Conservation (phyloP, 2,329 filamentous ascomycete genomes). For the Alternaria arborescens region DNA sequence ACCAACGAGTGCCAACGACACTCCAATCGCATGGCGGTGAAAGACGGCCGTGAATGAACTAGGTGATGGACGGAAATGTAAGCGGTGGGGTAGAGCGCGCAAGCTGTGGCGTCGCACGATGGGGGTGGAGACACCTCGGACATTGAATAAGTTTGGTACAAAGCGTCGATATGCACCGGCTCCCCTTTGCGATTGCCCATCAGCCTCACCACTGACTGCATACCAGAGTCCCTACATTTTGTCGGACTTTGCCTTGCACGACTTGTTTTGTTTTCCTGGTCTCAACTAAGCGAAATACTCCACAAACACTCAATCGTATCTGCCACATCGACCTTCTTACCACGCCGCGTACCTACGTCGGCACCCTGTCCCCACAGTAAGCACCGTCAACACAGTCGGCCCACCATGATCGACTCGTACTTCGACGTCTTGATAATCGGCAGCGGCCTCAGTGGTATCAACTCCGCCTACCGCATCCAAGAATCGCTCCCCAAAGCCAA, state of each 20-base stretch:
- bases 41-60: not conserved
- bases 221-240: not conserved
- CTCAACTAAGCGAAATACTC: no score
- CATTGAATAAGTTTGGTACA: not conserved
- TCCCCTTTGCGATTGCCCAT: slow-evolving; percentile 4
- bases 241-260: not conserved
- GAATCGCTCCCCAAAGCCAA: slow-evolving; percentile 62
- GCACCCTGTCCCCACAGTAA: not conserved
- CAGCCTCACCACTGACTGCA: slow-evolving; percentile 1
- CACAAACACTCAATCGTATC: not conserved
- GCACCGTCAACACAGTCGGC: not conserved
- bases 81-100: not conserved
- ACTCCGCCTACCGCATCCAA: slow-evolving; percentile 75
- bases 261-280: no score
- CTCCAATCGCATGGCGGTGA: slow-evolving; percentile 5
- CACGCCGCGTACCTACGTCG: not conserved
- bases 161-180: slow-evolving; percentile 6
- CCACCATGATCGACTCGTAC: slow-evolving; percentile 26
- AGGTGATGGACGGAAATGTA: not conserved
- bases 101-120: slow-evolving; percentile 5
- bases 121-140: slow-evolving; percentile 7
- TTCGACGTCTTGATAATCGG: slow-evolving; percentile 70
- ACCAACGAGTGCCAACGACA: not conserved
- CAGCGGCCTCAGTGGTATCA: slow-evolving; percentile 79
- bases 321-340: not conserved